These are phyloP conservation scores for Fusarium metavorans DNA, from an alignment of 2,329 filamentous ascomycete genomes.

Conservation along the genomic window DNA sequence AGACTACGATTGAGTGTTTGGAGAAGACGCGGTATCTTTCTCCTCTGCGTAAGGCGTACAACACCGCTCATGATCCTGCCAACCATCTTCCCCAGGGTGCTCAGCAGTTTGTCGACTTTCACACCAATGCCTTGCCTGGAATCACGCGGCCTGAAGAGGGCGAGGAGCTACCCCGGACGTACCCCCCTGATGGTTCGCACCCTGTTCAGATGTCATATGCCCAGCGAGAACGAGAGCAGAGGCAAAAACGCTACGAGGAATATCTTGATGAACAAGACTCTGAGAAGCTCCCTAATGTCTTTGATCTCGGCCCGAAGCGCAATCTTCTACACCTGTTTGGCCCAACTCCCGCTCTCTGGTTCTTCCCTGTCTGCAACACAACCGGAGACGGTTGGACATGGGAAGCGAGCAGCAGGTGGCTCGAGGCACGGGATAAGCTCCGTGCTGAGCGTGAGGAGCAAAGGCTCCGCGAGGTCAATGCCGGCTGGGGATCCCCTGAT, in stretches of 20 bases:
- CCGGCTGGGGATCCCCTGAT: constrained; percentile 71
- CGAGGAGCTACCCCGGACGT: constrained; percentile 60
- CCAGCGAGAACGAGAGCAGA: constrained; percentile 67
- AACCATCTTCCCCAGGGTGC: constrained; percentile 65
- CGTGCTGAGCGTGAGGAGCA: constrained; percentile 69
- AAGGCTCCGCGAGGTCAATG: constrained; percentile 71
- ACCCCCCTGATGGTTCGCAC: constrained; percentile 48
- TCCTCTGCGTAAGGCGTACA: constrained; percentile 78
- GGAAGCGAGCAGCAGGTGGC: constrained; percentile 86
- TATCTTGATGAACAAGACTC: constrained; percentile 94
- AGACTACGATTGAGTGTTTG: constrained; percentile 95
- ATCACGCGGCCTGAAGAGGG: constrained; percentile 86
- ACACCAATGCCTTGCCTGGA: constrained; percentile 84
- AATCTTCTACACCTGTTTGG: constrained; percentile 90
- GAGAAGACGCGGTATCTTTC: constrained; percentile 96
- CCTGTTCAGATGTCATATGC: constrained; percentile 65
- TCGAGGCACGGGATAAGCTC: constrained; percentile 76
- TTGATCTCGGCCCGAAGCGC: constrained; percentile 85
- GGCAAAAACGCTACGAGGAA: constrained; percentile 68
- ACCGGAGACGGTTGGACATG: constrained; percentile 94
- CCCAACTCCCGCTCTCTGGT: constrained; percentile 77
- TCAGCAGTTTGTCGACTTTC: constrained; percentile 83
- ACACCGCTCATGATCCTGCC: constrained; percentile 68
- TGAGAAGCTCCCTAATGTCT: constrained; percentile 89
- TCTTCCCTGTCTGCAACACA: constrained; percentile 84